phyloP scores from a whole-genome alignment of 306 rosid species.

The Dalbergia cochinchinensis region DNA sequence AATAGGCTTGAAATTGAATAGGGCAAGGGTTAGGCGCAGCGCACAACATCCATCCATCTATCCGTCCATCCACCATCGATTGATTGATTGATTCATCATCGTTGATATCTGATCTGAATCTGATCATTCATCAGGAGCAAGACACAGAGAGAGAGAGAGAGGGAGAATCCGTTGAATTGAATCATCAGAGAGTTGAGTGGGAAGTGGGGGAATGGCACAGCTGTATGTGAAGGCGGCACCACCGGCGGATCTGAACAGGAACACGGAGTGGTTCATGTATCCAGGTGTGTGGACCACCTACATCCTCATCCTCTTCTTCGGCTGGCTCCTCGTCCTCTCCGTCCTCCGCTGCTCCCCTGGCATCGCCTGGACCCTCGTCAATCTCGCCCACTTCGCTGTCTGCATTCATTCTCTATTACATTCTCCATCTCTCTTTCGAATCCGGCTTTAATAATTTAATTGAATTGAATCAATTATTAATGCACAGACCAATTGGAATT shows the following conservation, averaged over 20 bases:
- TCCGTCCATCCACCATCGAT: too few species aligned
- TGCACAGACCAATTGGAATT: background rate
- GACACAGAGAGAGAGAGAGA: background rate
- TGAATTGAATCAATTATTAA: too few species aligned
- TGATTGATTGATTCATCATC: too few species aligned
- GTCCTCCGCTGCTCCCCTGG: constrained; percentile 93
- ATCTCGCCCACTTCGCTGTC: constrained; percentile 78
- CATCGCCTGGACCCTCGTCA: constrained; percentile 98
- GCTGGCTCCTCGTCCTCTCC: constrained; percentile 92
- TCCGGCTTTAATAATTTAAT: too few species aligned
- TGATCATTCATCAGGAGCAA: background rate
- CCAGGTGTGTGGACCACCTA: constrained; percentile 99
- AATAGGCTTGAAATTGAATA: background rate
- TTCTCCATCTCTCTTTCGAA: background rate
- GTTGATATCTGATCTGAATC: too few species aligned
- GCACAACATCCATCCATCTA: too few species aligned
- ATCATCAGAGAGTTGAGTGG: background rate
- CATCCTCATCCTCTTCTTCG: constrained; percentile 91
- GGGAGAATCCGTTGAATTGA: background rate
- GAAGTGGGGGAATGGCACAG: constrained; percentile 62
- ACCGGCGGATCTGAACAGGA: constrained; percentile 95
- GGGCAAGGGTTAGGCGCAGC: background rate
- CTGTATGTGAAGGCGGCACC: constrained; percentile 91
- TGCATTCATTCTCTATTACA: background rate
- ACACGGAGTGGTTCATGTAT: constrained; percentile 99